These are phyloP conservation scores for Fennellomyces sp. DNA, from an alignment of 371 early-diverging fungal genomes.

Conservation along the genomic window DNA sequence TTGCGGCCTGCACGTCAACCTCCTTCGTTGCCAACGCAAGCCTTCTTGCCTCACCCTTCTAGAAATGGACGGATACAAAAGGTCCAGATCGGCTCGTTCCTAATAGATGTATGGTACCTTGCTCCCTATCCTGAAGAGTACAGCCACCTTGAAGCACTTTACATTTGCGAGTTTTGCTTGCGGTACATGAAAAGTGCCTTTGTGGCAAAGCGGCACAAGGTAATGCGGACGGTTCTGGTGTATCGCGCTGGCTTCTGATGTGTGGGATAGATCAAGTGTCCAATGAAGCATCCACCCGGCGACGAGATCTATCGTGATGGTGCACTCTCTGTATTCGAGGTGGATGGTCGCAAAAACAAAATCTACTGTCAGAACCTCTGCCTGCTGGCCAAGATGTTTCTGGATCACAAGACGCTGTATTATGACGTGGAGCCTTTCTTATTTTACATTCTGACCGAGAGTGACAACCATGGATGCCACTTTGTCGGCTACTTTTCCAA, in stretches of 20 bases:
- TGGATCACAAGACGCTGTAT: conserved; percentile 99
- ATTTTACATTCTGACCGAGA: conserved; percentile 95
- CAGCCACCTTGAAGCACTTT: conserved; percentile 66
- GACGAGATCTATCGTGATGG: conserved; percentile 98
- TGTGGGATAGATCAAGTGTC: conserved; percentile 69
- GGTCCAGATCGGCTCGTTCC: conserved; percentile 81
- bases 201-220: conserved; percentile 72
- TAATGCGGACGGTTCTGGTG: too few relatives aligned
- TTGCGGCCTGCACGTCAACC: neutral
- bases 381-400: conserved; percentile 96
- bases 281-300: conserved; percentile 93
- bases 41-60: conserved; percentile 12
- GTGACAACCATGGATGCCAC: conserved; percentile 82
- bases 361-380: conserved; percentile 79
- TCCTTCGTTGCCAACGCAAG: conserved; percentile 10
- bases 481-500: conserved; percentile 99
- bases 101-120: conserved; percentile 96
- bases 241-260: too few relatives aligned
- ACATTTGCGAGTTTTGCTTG: conserved; percentile 98
- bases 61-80: conserved; percentile 24
- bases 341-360: conserved; percentile 94
- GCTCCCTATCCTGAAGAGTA: conserved; percentile 99
- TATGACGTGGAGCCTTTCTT: conserved; percentile 99
- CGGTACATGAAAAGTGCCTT: conserved; percentile 88
- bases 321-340: conserved; percentile 89